Evolutionary conservation across 495 filamentous ascomycete genomes (phyloP).

Genomic region (Hypoxylon lienhwacheense): DNA sequence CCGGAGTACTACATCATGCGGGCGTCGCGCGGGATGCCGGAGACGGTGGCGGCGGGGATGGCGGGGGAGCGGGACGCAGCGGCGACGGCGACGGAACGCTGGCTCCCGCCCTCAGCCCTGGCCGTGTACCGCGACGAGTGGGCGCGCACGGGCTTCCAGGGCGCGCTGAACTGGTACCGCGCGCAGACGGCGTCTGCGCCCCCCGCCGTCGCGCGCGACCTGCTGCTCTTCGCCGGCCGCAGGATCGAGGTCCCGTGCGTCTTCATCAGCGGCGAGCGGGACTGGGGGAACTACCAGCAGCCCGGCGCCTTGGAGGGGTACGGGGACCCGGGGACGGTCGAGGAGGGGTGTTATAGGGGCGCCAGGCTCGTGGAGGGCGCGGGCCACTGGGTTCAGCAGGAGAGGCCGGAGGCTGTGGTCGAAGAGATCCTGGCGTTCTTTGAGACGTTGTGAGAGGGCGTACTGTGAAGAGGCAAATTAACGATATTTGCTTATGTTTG

Average conservation of each 20-base stretch:
- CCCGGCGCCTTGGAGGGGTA: slow-evolving; percentile 64
- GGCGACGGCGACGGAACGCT: slow-evolving; percentile 41
- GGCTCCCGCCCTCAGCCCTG: slow-evolving; percentile 61
- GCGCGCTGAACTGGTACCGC: slow-evolving; percentile 71
- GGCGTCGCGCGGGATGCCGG: slow-evolving; percentile 57
- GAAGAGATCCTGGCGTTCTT: slow-evolving; percentile 55
- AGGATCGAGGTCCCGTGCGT: slow-evolving; percentile 63
- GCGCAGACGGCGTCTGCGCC: slow-evolving; percentile 53
- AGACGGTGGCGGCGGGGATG: slow-evolving; percentile 58
- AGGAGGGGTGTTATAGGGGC: slow-evolving; percentile 49
- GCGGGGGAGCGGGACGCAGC: slow-evolving; percentile 46
- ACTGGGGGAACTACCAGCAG: slow-evolving; percentile 71
- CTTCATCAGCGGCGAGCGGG: slow-evolving; percentile 61
- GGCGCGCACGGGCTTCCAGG: slow-evolving; percentile 68
- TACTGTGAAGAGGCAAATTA: not conserved
- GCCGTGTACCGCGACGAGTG: slow-evolving; percentile 63
- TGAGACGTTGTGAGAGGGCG: slow-evolving; percentile 16
- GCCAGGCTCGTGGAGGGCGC: slow-evolving; percentile 57
- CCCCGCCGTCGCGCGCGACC: slow-evolving; percentile 50
- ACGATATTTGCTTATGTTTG: not conserved
- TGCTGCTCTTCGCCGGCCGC: slow-evolving; percentile 62
- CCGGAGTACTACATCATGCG: slow-evolving; percentile 74
- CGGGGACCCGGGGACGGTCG: slow-evolving; percentile 48
- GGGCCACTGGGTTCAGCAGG: slow-evolving; percentile 71
- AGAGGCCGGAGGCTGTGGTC: slow-evolving; percentile 59